Evolutionary conservation across 2,329 filamentous ascomycete species (phyloP).

Genomic region (Cladosporium sp.): DNA sequence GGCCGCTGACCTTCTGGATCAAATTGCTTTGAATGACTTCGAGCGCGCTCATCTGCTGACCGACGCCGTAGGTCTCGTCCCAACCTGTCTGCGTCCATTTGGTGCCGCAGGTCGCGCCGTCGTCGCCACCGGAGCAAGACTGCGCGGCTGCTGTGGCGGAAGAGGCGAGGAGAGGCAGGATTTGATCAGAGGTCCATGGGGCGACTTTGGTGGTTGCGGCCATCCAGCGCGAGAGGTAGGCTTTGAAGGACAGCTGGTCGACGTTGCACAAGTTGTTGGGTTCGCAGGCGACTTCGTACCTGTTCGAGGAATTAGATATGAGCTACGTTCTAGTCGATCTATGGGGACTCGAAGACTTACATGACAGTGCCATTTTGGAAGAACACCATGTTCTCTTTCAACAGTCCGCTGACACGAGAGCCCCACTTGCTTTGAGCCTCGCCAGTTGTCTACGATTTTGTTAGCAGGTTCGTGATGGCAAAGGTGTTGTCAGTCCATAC

Average conservation of each 20-base stretch:
- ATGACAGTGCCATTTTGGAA: slow-evolving; percentile 33
- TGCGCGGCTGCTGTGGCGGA: slow-evolving; percentile 53
- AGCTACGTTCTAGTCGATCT: too few species aligned
- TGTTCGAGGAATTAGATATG: neutral
- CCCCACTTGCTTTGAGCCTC: slow-evolving; percentile 21
- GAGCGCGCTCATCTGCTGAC: slow-evolving; percentile 53
- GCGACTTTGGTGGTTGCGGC: slow-evolving; percentile 55
- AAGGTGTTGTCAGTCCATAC: slow-evolving; percentile 6
- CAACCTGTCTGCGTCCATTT: slow-evolving; percentile 37
- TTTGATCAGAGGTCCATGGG: slow-evolving; percentile 49
- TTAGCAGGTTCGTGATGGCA: neutral
- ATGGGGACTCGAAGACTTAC: slow-evolving; percentile 1
- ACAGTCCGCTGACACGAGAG: slow-evolving; percentile 21
- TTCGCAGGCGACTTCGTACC: slow-evolving; percentile 43
- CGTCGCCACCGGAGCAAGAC: slow-evolving; percentile 47
- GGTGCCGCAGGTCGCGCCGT: slow-evolving; percentile 43
- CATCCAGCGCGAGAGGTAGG: slow-evolving; percentile 43
- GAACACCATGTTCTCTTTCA: slow-evolving; percentile 34
- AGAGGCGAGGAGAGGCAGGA: slow-evolving; percentile 50
- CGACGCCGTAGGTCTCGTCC: slow-evolving; percentile 47
- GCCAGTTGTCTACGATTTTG: slow-evolving; percentile 22
- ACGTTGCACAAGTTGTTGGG: slow-evolving; percentile 36
- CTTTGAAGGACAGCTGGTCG: slow-evolving; percentile 42
- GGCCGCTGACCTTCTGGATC: slow-evolving; percentile 31
- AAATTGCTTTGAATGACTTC: slow-evolving; percentile 43